Evolutionary conservation across 148 eudicot species (phyloP), one percentile per base, ranked within the genome.

Genomic region (Cornus suecica): DNA sequence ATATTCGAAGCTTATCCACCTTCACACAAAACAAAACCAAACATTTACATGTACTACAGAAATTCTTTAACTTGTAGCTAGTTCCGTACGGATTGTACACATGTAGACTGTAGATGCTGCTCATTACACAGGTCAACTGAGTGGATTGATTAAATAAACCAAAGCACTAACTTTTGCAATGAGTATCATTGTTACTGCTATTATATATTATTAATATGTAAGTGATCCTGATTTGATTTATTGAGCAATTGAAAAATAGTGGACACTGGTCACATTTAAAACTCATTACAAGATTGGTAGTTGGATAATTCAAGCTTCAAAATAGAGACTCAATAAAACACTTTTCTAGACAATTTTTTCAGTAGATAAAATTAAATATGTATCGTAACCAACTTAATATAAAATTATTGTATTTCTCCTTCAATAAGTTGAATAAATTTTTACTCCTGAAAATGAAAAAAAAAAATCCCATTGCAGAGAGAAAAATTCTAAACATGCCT

Each of bases 1-100:
- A 25, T 37, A 73, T 63, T 62, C 76, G 68, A 25, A 58, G 76
- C 15, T 73, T 41, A 62, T 62, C 76, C 76, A 25, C 11, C 56
- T 25, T 18, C 68, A 73, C 26, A 54, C 76, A 62, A n/a, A n/a
- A n/a, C n/a, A n/a, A n/a, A n/a, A n/a, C n/a, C n/a, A n/a, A n/a
- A n/a, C n/a, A n/a, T 28, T 2, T 8, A 29, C n/a, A 54, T 1
- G 34, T 1, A 20, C 3, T 58, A n/a, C 20, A 56, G n/a, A 51
- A 72, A 58, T 64, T 29, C 32, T 5, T 30, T 30, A 23, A 3
- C 5, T 37, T 25, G 2, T 13, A 28, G 13, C 5, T 13, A 28
- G 13, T 52, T 51, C 63, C 64, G 64, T 72, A 58, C 65, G 31
- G 41, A 16, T 52, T 22, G 64, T 70, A 66, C 41, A 16, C 54